Conservation (phyloP, 208 protist species). For the Naegleria gruberi region DNA sequence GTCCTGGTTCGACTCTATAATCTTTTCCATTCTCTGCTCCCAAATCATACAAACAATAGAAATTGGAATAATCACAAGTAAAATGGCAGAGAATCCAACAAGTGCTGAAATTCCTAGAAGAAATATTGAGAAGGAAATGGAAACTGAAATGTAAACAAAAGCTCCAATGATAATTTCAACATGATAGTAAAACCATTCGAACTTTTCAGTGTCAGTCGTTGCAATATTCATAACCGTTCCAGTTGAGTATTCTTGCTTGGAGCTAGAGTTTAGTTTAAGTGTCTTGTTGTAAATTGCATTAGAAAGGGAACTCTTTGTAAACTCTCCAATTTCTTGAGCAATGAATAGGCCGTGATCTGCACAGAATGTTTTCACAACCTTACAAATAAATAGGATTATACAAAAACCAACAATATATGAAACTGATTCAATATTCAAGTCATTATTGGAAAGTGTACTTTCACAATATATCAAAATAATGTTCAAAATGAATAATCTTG, state of each 20-base stretch:
- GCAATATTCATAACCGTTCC: constrained; percentile 14
- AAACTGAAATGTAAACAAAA: too few species aligned
- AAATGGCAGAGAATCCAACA: constrained; percentile 52
- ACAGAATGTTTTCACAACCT: not conserved
- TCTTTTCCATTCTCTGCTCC: constrained; percentile 31
- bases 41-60: constrained; percentile 56
- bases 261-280: not conserved
- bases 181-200: constrained; percentile 21
- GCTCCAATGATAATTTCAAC: constrained; percentile 48
- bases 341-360: too few species aligned
- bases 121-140: too few species aligned
- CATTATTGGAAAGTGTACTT: not conserved
- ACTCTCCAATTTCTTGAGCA: not conserved
- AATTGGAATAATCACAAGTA: constrained; percentile 41
- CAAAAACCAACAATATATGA: not conserved
- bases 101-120: constrained; percentile 60
- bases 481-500: not conserved
- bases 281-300: not conserved
- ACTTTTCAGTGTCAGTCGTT: not conserved
- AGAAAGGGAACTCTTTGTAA: not conserved
- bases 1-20: constrained; percentile 51
- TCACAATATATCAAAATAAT: not conserved
- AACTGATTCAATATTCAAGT: not conserved
- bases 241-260: not conserved
- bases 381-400: not conserved